phyloP scores from a whole-genome alignment of 306 rosid genomes.

The Vachellia pachyceras region DNA sequence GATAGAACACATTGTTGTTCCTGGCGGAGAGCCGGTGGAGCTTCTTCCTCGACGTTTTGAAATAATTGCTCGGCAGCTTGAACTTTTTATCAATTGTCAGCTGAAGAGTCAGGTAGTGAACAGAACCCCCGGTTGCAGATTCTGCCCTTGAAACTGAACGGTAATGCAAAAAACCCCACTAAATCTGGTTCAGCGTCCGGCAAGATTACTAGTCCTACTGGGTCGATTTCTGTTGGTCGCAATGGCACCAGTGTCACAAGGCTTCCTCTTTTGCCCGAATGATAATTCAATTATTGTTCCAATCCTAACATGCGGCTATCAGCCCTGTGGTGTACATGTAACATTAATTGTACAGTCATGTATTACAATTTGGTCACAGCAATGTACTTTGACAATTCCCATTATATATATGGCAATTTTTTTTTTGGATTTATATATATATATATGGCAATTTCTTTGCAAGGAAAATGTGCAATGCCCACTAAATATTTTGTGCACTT shows the following conservation, averaged over 20 bases:
- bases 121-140: slow-evolving; percentile 94
- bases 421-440: no score
- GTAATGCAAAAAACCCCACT: slow-evolving; percentile 50
- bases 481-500: no score
- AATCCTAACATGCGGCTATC: slow-evolving; percentile 42
- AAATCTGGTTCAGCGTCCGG: slow-evolving; percentile 51
- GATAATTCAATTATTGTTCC: slow-evolving; percentile 41
- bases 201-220: slow-evolving; percentile 29
- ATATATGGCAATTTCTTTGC: no score
- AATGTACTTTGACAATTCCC: no score
- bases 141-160: slow-evolving; percentile 67
- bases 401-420: no score
- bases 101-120: slow-evolving; percentile 87
- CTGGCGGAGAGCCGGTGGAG: slow-evolving; percentile 98
- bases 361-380: slow-evolving; percentile 41
- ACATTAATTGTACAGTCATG: slow-evolving; percentile 55
- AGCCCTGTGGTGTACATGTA: slow-evolving; percentile 45
- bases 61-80: slow-evolving; percentile 87
- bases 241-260: slow-evolving; percentile 58
- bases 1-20: slow-evolving; percentile 96
- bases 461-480: no score
- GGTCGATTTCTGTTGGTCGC: slow-evolving; percentile 31
- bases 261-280: slow-evolving; percentile 84
- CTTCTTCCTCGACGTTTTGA: slow-evolving; percentile 96
- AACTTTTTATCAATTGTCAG: slow-evolving; percentile 92